Percentiles rank a stretch among this genome's conserved stretches.
These are phyloP conservation scores for Halophytophthora batemanensis DNA, from an alignment of 352 stramenopile species.

Conservation along the genomic window DNA sequence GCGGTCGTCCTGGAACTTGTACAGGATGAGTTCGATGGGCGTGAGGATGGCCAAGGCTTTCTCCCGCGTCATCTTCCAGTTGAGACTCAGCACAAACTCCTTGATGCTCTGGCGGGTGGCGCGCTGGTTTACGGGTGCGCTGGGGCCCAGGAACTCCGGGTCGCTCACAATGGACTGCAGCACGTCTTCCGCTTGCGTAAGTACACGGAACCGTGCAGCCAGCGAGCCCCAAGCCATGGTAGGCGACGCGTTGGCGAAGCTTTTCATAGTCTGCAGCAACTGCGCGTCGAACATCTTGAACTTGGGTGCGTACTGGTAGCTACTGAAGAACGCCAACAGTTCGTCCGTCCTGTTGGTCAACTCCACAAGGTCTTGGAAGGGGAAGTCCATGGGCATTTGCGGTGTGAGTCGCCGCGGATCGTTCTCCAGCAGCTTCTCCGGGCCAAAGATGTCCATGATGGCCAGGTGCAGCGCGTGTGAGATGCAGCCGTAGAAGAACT, in stretches of 20 bases:
- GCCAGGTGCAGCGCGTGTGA: slow-evolving; percentile 73
- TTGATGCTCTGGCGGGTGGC: slow-evolving; percentile 61
- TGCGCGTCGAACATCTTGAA: slow-evolving; percentile 75
- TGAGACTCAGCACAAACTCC: slow-evolving; percentile 64
- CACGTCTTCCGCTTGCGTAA: slow-evolving; percentile 65
- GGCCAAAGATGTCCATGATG: slow-evolving; percentile 83
- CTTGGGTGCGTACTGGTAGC: slow-evolving; percentile 72
- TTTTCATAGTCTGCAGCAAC: slow-evolving; percentile 75
- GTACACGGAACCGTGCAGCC: slow-evolving; percentile 59
- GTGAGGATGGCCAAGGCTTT: slow-evolving; percentile 78
- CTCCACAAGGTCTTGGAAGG: slow-evolving; percentile 75
- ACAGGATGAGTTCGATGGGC: slow-evolving; percentile 74
- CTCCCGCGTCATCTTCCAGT: slow-evolving; percentile 80
- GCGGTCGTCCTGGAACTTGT: slow-evolving; percentile 84
- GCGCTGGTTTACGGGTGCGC: slow-evolving; percentile 46
- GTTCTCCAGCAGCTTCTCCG: slow-evolving; percentile 65
- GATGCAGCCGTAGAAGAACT: slow-evolving; percentile 87
- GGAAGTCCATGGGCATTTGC: slow-evolving; percentile 68
- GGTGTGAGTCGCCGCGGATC: slow-evolving; percentile 64
- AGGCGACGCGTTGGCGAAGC: slow-evolving; percentile 54
- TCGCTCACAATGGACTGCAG: slow-evolving; percentile 76
- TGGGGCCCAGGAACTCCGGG: slow-evolving; percentile 44
- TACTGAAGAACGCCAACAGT: slow-evolving; percentile 77
- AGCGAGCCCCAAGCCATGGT: slow-evolving; percentile 72
- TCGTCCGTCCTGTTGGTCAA: slow-evolving; percentile 77